A percentile compares a stretch with the other conserved stretches of the same genome.
These are phyloP conservation scores for Stagonosporopsis rhizophila DNA, from an alignment of 2,329 filamentous ascomycete genomes.

Conservation along the genomic window DNA sequence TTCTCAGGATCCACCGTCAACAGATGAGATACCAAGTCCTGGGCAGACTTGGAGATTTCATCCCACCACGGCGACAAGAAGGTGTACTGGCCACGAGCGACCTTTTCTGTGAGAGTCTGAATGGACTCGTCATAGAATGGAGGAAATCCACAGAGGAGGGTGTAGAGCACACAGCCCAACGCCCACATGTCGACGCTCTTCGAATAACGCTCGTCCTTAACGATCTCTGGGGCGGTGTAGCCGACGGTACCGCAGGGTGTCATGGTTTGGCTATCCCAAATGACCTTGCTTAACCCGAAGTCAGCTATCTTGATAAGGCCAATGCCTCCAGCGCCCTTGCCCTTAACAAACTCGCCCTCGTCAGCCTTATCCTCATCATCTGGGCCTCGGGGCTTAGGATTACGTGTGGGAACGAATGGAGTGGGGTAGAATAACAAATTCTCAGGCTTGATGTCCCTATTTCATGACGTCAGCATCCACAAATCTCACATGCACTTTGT, in stretches of 20 bases:
- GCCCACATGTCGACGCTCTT: conserved; percentile 99
- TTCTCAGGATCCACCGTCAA: conserved; percentile 94
- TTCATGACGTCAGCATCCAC: conserved; percentile 47
- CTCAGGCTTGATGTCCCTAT: conserved; percentile 96
- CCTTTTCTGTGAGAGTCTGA: conserved; percentile 95
- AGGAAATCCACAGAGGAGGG: conserved; percentile 93
- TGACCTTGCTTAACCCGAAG: conserved; percentile 95
- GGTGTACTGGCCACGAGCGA: conserved; percentile 94
- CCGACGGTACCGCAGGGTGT: conserved; percentile 98
- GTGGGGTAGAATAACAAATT: conserved; percentile 93
- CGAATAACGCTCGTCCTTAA: conserved; percentile 98
- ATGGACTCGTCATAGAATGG: conserved; percentile 99
- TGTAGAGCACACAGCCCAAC: conserved; percentile 94
- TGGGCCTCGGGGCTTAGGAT: conserved; percentile 79
- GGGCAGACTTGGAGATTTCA: conserved; percentile 92
- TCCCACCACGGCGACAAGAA: conserved; percentile 99
- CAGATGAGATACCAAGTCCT: conserved; percentile 92
- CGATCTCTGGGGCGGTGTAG: conserved; percentile 97
- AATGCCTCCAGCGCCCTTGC: conserved; percentile 86
- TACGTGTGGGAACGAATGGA: conserved; percentile 78
- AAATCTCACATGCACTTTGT: conserved; percentile 1
- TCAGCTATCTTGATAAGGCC: conserved; percentile 97
- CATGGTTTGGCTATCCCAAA: conserved; percentile 98
- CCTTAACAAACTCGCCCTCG: conserved; percentile 88
- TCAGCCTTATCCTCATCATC: conserved; percentile 98